A percentile compares a stretch with the other conserved stretches of the same genome.
Evolutionary conservation across 164 flowering plant species (phyloP).

Genomic region (Malania oleifera): DNA sequence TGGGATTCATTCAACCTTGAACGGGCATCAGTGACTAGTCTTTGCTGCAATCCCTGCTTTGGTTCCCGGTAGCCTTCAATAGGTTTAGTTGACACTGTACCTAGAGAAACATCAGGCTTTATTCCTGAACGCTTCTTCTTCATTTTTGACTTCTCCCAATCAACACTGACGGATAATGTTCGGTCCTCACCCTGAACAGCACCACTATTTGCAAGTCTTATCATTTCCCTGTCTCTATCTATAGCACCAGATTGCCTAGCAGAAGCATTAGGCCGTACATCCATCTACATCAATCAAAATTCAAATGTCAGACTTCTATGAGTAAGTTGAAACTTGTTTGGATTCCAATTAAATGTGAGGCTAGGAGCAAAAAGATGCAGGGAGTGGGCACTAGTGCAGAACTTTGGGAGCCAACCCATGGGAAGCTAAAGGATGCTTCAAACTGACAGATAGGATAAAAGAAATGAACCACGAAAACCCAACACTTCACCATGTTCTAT

Average conservation of each 20-base stretch:
- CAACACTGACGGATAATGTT: constrained; percentile 40
- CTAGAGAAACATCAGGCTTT: constrained; percentile 52
- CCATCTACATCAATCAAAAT: constrained; percentile 39
- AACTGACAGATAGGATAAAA: too few species aligned
- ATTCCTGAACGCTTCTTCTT: constrained; percentile 78
- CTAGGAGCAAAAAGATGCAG: background rate
- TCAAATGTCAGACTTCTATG: constrained; percentile 10
- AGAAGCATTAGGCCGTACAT: constrained; percentile 42
- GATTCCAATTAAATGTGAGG: background rate
- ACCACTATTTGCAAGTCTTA: constrained; percentile 47
- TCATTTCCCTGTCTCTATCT: constrained; percentile 57
- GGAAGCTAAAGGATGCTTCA: too few species aligned
- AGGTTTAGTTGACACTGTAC: constrained; percentile 28
- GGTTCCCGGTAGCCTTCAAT: constrained; percentile 48
- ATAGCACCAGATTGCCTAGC: constrained; percentile 43
- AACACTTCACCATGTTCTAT: too few species aligned
- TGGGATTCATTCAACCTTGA: constrained; percentile 48
- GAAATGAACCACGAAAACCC: too few species aligned
- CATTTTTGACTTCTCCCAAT: constrained; percentile 90
- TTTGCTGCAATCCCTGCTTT: constrained; percentile 50
- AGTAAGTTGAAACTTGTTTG: background rate
- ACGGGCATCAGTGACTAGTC: constrained; percentile 41
- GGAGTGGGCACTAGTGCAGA: background rate
- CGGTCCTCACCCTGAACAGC: constrained; percentile 51
- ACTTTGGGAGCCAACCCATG: too few species aligned